These are phyloP conservation scores for Globisporangium parvum DNA, from an alignment of 352 stramenopile genomes.

Conservation along the genomic window DNA sequence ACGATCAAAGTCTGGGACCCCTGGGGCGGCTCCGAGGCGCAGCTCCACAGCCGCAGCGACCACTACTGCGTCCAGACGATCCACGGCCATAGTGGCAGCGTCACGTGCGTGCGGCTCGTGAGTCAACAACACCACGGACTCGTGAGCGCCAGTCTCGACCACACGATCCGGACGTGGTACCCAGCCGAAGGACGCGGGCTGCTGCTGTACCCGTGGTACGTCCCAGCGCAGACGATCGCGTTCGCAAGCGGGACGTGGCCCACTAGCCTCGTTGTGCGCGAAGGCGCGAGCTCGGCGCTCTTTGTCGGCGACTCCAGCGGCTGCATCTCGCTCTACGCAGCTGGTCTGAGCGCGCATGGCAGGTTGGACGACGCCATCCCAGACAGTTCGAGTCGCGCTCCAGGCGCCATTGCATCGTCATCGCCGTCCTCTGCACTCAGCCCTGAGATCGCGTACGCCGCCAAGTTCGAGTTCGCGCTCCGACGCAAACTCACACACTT, in stretches of 20 bases:
- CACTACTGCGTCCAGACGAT: constrained; percentile 64
- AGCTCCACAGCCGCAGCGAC: constrained; percentile 24
- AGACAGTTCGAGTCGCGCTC: background rate
- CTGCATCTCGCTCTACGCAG: constrained; percentile 52
- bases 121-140: constrained; percentile 39
- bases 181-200: constrained; percentile 43
- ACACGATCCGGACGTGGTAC: constrained; percentile 65
- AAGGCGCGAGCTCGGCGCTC: constrained; percentile 32
- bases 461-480: constrained; percentile 43
- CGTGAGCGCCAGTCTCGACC: constrained; percentile 68
- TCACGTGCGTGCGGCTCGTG: constrained; percentile 44
- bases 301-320: constrained; percentile 65
- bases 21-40: constrained; percentile 35
- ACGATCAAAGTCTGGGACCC: constrained; percentile 73
- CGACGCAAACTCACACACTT: constrained; percentile 60
- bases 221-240: constrained; percentile 48
- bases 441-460: constrained; percentile 8
- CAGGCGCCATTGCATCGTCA: background rate
- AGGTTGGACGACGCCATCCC: constrained; percentile 11
- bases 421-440: background rate
- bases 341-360: constrained; percentile 4
- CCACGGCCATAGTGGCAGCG: constrained; percentile 40
- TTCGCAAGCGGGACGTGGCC: constrained; percentile 49
- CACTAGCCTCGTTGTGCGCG: constrained; percentile 45
- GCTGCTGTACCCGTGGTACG: constrained; percentile 65